A percentile compares a stretch with the other conserved stretches of the same genome.
phyloP scores from a whole-genome alignment of 768 basidiomycete species.

The Suillus placidus region DNA sequence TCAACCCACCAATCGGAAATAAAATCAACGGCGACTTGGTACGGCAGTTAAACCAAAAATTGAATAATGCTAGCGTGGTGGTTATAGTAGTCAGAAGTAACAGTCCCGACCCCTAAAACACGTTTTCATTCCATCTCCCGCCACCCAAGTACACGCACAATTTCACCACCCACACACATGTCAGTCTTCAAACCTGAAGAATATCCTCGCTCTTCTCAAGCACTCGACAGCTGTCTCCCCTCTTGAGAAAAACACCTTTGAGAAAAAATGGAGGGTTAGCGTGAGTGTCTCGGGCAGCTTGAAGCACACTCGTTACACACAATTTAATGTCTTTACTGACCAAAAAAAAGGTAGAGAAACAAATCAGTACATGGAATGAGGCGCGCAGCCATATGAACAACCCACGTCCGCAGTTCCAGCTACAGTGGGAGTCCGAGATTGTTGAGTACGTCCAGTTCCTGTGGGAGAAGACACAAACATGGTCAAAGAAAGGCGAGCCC shows the following conservation, averaged over 20 bases:
- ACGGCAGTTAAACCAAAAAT: not conserved
- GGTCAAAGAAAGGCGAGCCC: slow-evolving; percentile 10
- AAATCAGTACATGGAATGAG: slow-evolving; percentile 1
- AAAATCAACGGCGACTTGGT: not conserved
- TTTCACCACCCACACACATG: slow-evolving; percentile 4
- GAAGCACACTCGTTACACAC: not conserved
- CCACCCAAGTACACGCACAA: not conserved
- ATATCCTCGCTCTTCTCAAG: slow-evolving; percentile 8
- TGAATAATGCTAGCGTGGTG: not conserved
- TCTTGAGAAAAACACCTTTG: not conserved
- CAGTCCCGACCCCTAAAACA: not conserved
- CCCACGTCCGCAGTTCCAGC: slow-evolving; percentile 15
- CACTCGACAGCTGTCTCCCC: not conserved
- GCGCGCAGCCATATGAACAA: not conserved
- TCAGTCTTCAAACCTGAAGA: slow-evolving; percentile 16
- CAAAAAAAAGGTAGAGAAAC: slow-evolving; percentile 7
- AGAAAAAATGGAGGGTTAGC: slow-evolving; percentile 6
- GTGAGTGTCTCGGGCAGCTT: not conserved
- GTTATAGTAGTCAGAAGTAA: not conserved
- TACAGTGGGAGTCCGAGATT: slow-evolving; percentile 24
- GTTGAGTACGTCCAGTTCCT: slow-evolving; percentile 23
- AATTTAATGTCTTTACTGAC: not conserved
- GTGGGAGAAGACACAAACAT: slow-evolving; percentile 7
- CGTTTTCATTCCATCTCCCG: not conserved
- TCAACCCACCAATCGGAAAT: not conserved